These are phyloP conservation scores for Metschnikowia koreensis DNA, from an alignment of 805 yeast genomes.

Conservation along the genomic window DNA sequence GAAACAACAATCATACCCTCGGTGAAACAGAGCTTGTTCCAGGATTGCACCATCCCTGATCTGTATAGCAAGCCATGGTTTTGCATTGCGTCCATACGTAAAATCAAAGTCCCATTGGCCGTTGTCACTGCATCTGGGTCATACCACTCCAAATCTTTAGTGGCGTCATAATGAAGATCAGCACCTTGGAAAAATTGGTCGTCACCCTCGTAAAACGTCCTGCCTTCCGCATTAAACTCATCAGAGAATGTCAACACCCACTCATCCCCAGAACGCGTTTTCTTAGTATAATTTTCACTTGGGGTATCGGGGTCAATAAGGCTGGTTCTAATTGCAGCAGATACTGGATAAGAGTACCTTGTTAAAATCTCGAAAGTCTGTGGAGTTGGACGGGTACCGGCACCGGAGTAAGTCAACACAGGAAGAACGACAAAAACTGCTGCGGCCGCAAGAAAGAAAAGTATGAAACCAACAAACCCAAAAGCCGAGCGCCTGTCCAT, in stretches of 20 bases:
- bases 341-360: constrained; percentile 53
- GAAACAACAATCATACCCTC: constrained; percentile 79
- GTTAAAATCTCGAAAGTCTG: constrained; percentile 47
- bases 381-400: constrained; percentile 30
- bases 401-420: constrained; percentile 79
- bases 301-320: constrained; percentile 78
- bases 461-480: constrained; percentile 58
- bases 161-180: constrained; percentile 81
- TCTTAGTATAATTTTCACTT: constrained; percentile 43
- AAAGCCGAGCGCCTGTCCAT: constrained; percentile 62
- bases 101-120: constrained; percentile 61
- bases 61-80: constrained; percentile 80
- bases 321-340: constrained; percentile 58
- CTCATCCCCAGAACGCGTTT: constrained; percentile 23
- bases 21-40: constrained; percentile 90
- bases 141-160: constrained; percentile 92
- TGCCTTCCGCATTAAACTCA: constrained; percentile 86
- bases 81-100: constrained; percentile 77
- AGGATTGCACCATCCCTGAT: constrained; percentile 87
- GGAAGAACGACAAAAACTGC: constrained; percentile 77
- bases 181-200: constrained; percentile 90
- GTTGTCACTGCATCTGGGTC: constrained; percentile 88
- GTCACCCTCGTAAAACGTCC: constrained; percentile 87
- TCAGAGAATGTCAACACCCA: constrained; percentile 87
- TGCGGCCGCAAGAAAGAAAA: constrained; percentile 58